Base-by-base conservation (phyloP, 1,284 basidiomycete genomes). In the Flammula alnicola region DNA sequence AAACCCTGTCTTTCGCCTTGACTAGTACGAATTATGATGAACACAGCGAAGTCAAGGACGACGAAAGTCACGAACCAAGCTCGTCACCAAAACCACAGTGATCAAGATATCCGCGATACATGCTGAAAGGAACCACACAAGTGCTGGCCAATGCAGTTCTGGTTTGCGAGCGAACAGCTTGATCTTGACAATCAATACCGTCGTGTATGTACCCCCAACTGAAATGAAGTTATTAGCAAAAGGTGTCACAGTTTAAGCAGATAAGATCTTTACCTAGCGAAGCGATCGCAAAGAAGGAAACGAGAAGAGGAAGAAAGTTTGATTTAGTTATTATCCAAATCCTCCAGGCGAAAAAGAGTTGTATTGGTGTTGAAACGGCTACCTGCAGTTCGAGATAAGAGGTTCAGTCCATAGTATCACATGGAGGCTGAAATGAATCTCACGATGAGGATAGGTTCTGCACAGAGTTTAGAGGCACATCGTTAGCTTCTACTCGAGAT, bases 321-420 rank as follows among this genome's bases (percentile, higher is more conserved):
- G 70, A 74, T 47, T 70, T 73, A 3, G 70, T 78, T 45, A 81
- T 65, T 23, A 71, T 57, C 43, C 57, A 65, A 35, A 80, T 76
- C 29, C 79, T 68, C 76, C 76, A 81, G 0, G 77, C 77, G 27
- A 80, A 76, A 63, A 81, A 81, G 5, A 77, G 44, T 55, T 81
- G 79, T 1, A 80, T 78, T 0, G 79, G 77, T 0, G 73, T 74
- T 3, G 79, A 80, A 20, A 79, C 65, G 6, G 71, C 59, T 1
- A 76, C 77, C 77, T 79, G 36, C 10, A 23, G 7, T 20, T 9
- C 6, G 17, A 7, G 4, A 14, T 12, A 1, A 14, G 44, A 26
- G 4, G 35, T 11, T 22, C 3, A 26, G 19, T 23, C 8, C 37
- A n/a, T n/a, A n/a, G n/a, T n/a, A n/a, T n/a, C n/a, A n/a, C n/a